Evolutionary conservation across 2,329 filamentous ascomycete genomes (phyloP).

Genomic region (Claviceps africana): DNA sequence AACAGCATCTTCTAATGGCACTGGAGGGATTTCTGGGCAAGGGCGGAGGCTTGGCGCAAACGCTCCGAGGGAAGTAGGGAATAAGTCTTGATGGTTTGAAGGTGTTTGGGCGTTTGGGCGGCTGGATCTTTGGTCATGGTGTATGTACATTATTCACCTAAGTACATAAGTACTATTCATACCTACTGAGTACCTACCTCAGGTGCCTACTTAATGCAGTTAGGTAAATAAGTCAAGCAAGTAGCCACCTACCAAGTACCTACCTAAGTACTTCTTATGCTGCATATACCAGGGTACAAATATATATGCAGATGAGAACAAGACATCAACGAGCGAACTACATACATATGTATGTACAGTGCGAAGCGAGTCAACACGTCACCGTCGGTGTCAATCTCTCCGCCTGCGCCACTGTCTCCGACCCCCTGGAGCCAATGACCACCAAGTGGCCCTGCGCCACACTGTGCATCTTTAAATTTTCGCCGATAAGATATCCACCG

Average conservation of each 20-base stretch:
- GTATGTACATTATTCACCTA: too few species aligned
- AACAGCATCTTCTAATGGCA: conserved; percentile 66
- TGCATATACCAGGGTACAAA: too few species aligned
- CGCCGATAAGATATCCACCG: background rate
- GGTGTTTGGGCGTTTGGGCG: background rate
- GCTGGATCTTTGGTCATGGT: background rate
- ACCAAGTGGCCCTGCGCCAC: background rate
- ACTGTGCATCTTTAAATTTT: conserved; percentile 2
- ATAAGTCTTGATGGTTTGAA: background rate
- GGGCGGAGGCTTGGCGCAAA: background rate
- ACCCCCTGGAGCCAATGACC: too few species aligned
- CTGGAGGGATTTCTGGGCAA: background rate
- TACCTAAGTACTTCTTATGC: too few species aligned
- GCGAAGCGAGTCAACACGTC: background rate
- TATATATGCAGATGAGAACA: too few species aligned
- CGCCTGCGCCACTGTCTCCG: background rate
- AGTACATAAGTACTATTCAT: too few species aligned
- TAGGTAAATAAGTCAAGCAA: too few species aligned
- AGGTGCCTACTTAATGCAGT: background rate
- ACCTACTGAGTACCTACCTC: too few species aligned
- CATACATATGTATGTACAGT: background rate
- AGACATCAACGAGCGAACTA: too few species aligned
- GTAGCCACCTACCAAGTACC: too few species aligned
- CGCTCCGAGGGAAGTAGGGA: too few species aligned
- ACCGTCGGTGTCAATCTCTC: background rate